A percentile compares a stretch with the other conserved stretches of the same genome.
Evolutionary conservation across 2,329 filamentous ascomycete genomes (phyloP).

Genomic region (Coccinonectria pachysandricola): DNA sequence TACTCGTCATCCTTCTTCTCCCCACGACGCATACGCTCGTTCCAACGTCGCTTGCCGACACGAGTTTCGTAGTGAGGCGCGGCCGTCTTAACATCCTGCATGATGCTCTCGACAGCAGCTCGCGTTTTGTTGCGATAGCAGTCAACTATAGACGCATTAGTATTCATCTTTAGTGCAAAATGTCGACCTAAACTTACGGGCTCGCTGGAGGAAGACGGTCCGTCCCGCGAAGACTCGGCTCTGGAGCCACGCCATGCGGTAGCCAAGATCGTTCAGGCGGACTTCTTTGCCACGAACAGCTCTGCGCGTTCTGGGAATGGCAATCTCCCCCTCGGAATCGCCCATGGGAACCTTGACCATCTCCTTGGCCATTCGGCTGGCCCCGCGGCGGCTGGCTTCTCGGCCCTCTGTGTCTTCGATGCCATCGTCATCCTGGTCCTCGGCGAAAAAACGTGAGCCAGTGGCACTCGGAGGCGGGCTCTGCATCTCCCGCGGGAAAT

Average conservation of each 20-base stretch:
- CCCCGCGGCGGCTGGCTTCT: slow-evolving; percentile 25
- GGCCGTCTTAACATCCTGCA: slow-evolving; percentile 62
- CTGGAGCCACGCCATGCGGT: slow-evolving; percentile 94
- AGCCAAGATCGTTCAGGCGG: slow-evolving; percentile 85
- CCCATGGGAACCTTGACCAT: slow-evolving; percentile 52
- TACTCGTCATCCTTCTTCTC: slow-evolving; percentile 22
- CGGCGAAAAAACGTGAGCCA: slow-evolving; percentile 63
- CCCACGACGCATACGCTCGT: slow-evolving; percentile 40
- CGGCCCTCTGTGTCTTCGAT: slow-evolving; percentile 41
- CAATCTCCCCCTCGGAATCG: slow-evolving; percentile 65
- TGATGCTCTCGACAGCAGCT: slow-evolving; percentile 65
- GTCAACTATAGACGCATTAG: slow-evolving; percentile 68
- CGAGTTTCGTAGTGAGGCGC: slow-evolving; percentile 85
- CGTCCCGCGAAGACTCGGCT: slow-evolving; percentile 81
- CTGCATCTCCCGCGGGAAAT: slow-evolving; percentile 90
- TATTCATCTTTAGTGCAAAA: background rate
- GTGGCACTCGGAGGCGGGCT: slow-evolving; percentile 67
- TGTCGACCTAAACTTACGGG: slow-evolving; percentile 60
- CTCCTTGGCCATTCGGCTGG: slow-evolving; percentile 21
- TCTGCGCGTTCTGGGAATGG: slow-evolving; percentile 64
- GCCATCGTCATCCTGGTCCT: slow-evolving; percentile 49
- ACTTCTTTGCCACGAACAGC: slow-evolving; percentile 68
- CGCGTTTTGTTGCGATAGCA: slow-evolving; percentile 89
- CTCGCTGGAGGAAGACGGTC: slow-evolving; percentile 81
- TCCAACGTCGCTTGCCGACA: slow-evolving; percentile 70